Conservation (phyloP, 352 stramenopile genomes). For the Phytophthora idaei region DNA sequence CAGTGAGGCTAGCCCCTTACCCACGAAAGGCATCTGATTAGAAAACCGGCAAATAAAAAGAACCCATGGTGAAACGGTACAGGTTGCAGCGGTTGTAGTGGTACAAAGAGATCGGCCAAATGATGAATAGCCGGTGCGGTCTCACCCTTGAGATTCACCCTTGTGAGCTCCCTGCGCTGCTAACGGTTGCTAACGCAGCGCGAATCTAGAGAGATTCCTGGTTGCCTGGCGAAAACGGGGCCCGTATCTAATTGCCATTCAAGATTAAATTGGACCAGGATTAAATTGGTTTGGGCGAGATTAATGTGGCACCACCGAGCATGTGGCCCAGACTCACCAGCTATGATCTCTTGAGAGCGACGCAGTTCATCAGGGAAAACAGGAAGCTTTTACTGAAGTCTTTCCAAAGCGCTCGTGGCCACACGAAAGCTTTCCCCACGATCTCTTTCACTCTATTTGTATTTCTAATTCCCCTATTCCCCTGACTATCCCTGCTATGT, state of each 20-base stretch:
- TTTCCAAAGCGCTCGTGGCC: not conserved
- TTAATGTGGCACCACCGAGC: conserved; percentile 21
- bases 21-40: conserved; percentile 30
- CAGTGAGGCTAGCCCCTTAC: conserved; percentile 11
- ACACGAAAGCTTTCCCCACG: not conserved
- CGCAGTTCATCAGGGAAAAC: not conserved
- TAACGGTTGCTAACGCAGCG: not conserved
- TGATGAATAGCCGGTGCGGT: conserved; percentile 20
- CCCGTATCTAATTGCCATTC: not conserved
- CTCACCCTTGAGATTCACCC: conserved; percentile 16
- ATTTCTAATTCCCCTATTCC: conserved; percentile 20
- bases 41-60: conserved; percentile 27
- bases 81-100: conserved; percentile 14
- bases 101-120: conserved; percentile 23
- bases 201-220: conserved; percentile 27
- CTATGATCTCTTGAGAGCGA: not conserved
- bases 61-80: conserved; percentile 12
- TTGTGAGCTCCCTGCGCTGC: not conserved
- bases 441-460: conserved; percentile 1
- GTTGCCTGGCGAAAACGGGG: conserved; percentile 13
- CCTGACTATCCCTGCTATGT: conserved; percentile 14
- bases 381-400: not conserved
- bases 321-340: not conserved
- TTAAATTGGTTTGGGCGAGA: conserved; percentile 6
- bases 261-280: conserved; percentile 9